Evolutionary conservation across 2,329 filamentous ascomycete species (phyloP).

Genomic region (Hypoxylon sp.): DNA sequence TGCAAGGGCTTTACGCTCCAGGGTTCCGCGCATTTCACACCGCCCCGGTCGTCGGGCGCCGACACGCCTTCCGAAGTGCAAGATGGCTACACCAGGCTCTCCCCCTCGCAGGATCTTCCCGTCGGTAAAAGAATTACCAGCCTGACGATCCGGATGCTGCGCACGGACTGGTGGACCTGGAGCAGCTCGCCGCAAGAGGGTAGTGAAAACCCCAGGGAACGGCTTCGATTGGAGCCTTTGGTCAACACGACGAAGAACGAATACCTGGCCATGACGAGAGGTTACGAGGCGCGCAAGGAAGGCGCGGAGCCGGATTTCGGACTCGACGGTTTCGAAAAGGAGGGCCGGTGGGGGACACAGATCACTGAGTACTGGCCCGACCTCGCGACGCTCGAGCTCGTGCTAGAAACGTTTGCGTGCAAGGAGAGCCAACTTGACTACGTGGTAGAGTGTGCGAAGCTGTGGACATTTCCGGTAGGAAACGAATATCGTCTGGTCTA

Average conservation of each 20-base stretch:
- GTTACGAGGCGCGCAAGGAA: constrained; percentile 43
- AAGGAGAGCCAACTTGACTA: constrained; percentile 45
- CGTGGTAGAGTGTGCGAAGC: constrained; percentile 44
- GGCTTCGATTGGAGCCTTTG: constrained; percentile 47
- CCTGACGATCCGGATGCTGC: constrained; percentile 44
- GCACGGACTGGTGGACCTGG: constrained; percentile 48
- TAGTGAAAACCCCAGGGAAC: constrained; percentile 18
- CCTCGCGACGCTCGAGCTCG: constrained; percentile 43
- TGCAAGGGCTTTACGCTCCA: constrained; percentile 28
- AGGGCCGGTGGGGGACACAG: constrained; percentile 45
- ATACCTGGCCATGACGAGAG: constrained; percentile 40
- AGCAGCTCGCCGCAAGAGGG: constrained; percentile 26
- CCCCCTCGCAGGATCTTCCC: constrained; percentile 10
- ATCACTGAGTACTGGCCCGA: constrained; percentile 46
- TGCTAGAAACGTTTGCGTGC: constrained; percentile 44
- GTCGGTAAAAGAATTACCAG: constrained; percentile 41
- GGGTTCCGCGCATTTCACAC: constrained; percentile 38
- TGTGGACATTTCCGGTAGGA: constrained; percentile 45
- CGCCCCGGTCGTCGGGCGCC: constrained; percentile 3
- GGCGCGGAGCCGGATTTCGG: constrained; percentile 44
- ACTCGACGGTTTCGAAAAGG: constrained; percentile 44
- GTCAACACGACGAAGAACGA: constrained; percentile 39
- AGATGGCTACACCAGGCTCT: not conserved
- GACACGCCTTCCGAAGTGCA: not conserved
- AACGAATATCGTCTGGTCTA: constrained; percentile 42